phyloP scores from a whole-genome alignment of 371 early-diverging fungal genomes.

The Dinochytrium kinnereticum region DNA sequence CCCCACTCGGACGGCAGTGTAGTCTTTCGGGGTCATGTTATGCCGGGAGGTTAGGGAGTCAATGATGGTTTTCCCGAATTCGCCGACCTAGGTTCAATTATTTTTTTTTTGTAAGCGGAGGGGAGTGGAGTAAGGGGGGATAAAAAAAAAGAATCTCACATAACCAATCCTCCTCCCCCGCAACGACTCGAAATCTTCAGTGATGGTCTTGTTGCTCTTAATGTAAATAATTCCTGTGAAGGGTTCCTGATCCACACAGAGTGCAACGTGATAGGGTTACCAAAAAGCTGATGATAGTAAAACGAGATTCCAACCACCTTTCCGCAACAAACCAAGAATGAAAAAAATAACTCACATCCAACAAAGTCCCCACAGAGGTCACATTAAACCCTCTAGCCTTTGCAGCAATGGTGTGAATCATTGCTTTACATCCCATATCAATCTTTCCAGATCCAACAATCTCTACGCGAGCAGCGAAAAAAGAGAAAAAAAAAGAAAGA shows the following conservation, averaged over 20 bases:
- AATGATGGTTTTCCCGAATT: slow-evolving; percentile 71
- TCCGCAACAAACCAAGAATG: no score
- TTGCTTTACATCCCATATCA: slow-evolving; percentile 71
- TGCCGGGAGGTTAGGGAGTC: slow-evolving; percentile 66
- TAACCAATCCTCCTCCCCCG: slow-evolving; percentile 68
- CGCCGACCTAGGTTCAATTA: slow-evolving; percentile 45
- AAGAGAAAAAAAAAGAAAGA: no score
- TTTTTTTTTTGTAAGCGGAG: no score
- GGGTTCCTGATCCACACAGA: no score
- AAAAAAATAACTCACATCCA: slow-evolving; percentile 57
- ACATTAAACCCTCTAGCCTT: slow-evolving; percentile 69
- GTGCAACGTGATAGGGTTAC: no score
- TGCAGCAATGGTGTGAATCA: slow-evolving; percentile 76
- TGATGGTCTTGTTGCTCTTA: slow-evolving; percentile 60
- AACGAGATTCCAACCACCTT: no score
- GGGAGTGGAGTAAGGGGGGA: no score
- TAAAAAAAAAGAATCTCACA: slow-evolving; percentile 36
- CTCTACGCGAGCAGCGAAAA: slow-evolving; percentile 34
- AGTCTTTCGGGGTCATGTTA: slow-evolving; percentile 66
- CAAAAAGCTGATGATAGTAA: no score
- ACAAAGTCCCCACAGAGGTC: slow-evolving; percentile 68
- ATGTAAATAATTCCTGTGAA: slow-evolving; percentile 70
- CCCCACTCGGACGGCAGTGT: slow-evolving; percentile 69
- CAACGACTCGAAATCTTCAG: slow-evolving; percentile 59
- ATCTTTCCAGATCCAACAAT: slow-evolving; percentile 69